phyloP scores from a whole-genome alignment of 2,329 filamentous ascomycete species.

The Calonectria hongkongensis region DNA sequence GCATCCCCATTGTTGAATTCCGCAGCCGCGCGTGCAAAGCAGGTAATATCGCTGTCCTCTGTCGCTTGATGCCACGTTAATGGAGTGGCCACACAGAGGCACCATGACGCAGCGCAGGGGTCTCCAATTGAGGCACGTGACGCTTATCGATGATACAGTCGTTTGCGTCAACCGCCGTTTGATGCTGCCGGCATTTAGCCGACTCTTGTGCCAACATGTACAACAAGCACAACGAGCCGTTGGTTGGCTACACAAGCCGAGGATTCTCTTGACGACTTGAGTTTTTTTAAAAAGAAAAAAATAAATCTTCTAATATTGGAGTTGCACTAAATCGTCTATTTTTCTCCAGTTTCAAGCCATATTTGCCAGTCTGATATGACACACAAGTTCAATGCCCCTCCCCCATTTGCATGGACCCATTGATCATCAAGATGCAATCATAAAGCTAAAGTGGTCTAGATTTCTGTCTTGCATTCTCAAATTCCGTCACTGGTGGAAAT shows the following conservation, averaged over 20 bases:
- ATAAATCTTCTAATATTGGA: neutral
- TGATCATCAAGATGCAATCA: neutral
- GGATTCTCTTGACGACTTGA: neutral
- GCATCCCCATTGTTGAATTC: slow-evolving; percentile 51
- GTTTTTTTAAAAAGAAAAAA: neutral
- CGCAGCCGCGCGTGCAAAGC: slow-evolving; percentile 37
- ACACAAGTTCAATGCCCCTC: neutral
- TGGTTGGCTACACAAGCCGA: neutral
- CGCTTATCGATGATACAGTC: slow-evolving; percentile 33
- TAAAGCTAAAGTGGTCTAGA: too few species aligned
- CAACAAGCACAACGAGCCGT: neutral
- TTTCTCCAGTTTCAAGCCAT: neutral
- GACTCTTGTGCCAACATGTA: neutral
- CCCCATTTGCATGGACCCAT: neutral
- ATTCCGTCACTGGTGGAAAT: neutral
- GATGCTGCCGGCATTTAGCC: slow-evolving; percentile 38
- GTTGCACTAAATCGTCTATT: neutral
- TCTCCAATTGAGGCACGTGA: slow-evolving; percentile 50
- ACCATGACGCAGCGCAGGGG: slow-evolving; percentile 54
- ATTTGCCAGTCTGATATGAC: too few species aligned
- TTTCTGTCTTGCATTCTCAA: neutral
- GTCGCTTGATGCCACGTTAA: slow-evolving; percentile 57
- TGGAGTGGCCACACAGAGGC: slow-evolving; percentile 47
- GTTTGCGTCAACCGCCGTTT: neutral
- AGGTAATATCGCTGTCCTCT: slow-evolving; percentile 37